Evolutionary conservation across 1,284 basidiomycete genomes (phyloP).

Genomic region (Tilletia horrida): DNA sequence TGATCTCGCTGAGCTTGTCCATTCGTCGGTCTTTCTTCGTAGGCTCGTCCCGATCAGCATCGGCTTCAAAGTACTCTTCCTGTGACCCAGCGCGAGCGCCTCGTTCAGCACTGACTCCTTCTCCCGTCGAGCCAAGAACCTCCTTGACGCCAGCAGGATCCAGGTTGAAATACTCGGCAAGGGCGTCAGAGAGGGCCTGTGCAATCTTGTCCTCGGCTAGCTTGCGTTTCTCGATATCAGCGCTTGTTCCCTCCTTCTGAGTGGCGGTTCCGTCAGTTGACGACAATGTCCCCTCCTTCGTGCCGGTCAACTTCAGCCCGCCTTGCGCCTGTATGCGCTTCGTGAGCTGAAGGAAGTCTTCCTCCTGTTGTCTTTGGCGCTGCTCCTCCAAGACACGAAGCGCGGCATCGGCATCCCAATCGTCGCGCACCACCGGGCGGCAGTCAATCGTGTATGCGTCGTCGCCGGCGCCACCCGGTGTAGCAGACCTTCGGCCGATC

Average conservation of each 20-base stretch:
- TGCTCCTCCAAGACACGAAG: not conserved
- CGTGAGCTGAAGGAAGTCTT: not conserved
- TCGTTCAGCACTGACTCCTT: too few relatives aligned
- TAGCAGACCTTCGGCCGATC: not conserved
- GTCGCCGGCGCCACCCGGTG: not conserved
- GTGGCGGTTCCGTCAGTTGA: not conserved
- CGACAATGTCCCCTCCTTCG: not conserved
- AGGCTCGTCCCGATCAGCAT: not conserved
- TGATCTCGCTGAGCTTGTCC: not conserved
- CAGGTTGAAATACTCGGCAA: constrained; percentile 2
- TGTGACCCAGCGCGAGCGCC: not conserved
- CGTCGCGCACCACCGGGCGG: constrained; percentile 16
- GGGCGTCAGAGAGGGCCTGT: not conserved
- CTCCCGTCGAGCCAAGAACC: too few relatives aligned
- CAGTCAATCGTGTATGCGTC: constrained; percentile 1
- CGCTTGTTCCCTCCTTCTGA: not conserved
- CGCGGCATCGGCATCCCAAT: constrained; percentile 12
- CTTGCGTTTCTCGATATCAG: not conserved
- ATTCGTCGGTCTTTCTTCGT: not conserved
- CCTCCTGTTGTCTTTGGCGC: not conserved
- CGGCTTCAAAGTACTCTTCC: constrained; percentile 2
- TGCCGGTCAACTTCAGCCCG: not conserved
- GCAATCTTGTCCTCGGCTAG: not conserved
- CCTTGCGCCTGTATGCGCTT: constrained; percentile 11
- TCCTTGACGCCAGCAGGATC: not conserved